Conservation (phyloP, 495 filamentous ascomycete species). For the Penicillium malachiteum region DNA sequence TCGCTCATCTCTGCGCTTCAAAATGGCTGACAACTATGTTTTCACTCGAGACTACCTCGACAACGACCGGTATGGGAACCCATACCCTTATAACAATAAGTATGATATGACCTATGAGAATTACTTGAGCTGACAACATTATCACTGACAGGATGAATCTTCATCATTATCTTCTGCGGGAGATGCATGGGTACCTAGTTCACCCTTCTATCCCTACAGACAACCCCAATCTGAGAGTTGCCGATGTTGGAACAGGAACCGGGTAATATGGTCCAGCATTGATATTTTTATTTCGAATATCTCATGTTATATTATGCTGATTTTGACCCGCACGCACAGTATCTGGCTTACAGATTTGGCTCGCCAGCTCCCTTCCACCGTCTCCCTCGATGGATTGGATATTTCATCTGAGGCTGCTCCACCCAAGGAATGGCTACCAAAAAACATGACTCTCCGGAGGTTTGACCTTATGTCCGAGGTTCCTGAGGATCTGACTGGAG, state of each 20-base stretch:
- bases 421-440: background rate
- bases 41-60: background rate
- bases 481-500: background rate
- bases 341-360: conserved; percentile 1
- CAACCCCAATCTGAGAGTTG: conserved; percentile 1
- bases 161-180: background rate
- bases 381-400: background rate
- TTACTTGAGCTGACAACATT: background rate
- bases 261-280: background rate
- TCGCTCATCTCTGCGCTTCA: too few relatives aligned
- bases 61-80: background rate
- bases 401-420: background rate
- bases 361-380: background rate
- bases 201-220: conserved; percentile 6
- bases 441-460: background rate
- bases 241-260: conserved; percentile 12
- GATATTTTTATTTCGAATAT: background rate
- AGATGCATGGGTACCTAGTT: background rate
- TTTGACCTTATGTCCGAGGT: background rate
- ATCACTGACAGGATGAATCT: background rate
- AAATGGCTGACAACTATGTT: background rate
- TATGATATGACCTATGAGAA: too few relatives aligned
- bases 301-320: background rate
- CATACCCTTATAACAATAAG: background rate
- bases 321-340: background rate